Base-by-base conservation (phyloP, 345 rosid genomes). In the Arabidopsis arenosa region DNA sequence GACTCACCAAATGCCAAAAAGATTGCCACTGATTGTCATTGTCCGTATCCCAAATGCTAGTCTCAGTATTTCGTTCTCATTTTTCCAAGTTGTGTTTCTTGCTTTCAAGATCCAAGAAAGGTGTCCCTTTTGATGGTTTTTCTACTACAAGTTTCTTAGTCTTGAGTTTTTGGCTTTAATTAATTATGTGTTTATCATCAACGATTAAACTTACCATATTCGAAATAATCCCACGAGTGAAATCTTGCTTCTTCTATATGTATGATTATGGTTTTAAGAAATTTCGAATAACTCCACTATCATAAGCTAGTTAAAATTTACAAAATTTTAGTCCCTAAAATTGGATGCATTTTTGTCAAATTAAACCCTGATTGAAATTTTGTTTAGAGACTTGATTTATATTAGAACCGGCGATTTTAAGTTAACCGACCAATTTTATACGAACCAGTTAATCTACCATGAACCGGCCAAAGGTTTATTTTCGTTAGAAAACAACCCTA, bases 11-110 rank as follows among this genome's bases (percentile, higher is more conserved):
- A 91, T 79, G 97, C 98, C 47, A 89, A 85, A 84, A 91, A 75
- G 53, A 90, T 93, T 41, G 93, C 97, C 6, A 74, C 13, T 66
- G 78, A 84, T 66, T 93, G 98, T 59, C 86, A 90, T 1, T 85
- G 86, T 66, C 93, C 96, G 44, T 88, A 81, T 77, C 97, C 98
- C 47, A 87, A 78, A 79, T 93, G 98, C 80, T 93, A 84, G 78
- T 54, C 70, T 43, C 23, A 3, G 6, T 54, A 33, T 64, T 8
- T 63, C 5, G 4, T 28, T 26, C 8, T 28, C 18, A 2, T 13
- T 63, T 32, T 41, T 14, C 15, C 0, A 39, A 39, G 21, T 51
- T 74, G 0, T 5, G 37, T 35, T 44, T 26, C 33, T 47, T 23
- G 59, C 52, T 66, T 65, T 54, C 11, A 35, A 58, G 63, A 58